These are phyloP conservation scores for Wickerhamomyces sp. DNA, from an alignment of 1,139 yeast genomes.

Conservation along the genomic window DNA sequence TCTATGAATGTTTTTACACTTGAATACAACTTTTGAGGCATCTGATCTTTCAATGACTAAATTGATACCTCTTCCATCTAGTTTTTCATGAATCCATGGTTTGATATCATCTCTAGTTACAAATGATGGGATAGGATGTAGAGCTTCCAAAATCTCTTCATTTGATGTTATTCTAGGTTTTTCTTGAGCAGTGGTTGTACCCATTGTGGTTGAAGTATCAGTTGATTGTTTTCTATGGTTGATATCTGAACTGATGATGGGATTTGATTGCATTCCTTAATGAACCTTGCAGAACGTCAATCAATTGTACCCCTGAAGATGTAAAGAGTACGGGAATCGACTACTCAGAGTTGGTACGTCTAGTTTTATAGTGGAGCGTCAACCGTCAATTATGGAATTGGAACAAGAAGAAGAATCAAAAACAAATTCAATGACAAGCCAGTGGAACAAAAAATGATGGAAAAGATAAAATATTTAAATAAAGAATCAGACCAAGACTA, in stretches of 20 bases:
- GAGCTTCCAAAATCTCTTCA: conserved; percentile 20
- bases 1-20: conserved; percentile 47
- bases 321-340: no score
- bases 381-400: no score
- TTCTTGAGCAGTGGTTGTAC: no score
- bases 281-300: no score
- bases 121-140: conserved; percentile 35
- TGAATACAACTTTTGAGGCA: conserved; percentile 60
- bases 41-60: conserved; percentile 71
- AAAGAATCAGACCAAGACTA: background rate
- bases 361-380: background rate
- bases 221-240: no score
- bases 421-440: background rate
- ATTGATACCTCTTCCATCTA: conserved; percentile 47
- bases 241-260: no score
- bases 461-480: conserved; percentile 10
- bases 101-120: conserved; percentile 47
- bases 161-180: conserved; percentile 14
- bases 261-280: no score
- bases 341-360: no score
- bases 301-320: no score
- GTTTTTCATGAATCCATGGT: conserved; percentile 58
- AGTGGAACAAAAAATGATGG: conserved; percentile 5
- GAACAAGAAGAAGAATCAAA: background rate
- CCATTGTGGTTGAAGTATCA: background rate